Evolutionary conservation across 139 green algal species (phyloP).

Genomic region (Yamagishiella unicocca): DNA sequence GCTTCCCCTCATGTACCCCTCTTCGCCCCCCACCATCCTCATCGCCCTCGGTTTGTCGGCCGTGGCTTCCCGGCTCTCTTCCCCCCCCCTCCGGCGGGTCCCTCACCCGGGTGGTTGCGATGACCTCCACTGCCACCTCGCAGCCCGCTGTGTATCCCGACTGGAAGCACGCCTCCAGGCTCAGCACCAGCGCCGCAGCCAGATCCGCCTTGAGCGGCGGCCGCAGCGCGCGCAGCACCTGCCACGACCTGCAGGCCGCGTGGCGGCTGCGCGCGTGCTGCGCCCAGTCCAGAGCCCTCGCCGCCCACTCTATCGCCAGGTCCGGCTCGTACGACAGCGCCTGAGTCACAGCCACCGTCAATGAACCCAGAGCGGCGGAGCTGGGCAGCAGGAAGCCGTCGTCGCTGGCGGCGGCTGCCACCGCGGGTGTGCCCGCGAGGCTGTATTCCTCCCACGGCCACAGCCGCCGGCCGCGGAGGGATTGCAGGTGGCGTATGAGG

Average conservation of each 20-base stretch:
- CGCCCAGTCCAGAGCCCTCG: conserved; percentile 78
- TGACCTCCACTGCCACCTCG: conserved; percentile 46
- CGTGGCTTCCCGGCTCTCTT: background rate
- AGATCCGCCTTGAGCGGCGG: conserved; percentile 75
- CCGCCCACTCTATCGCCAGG: background rate
- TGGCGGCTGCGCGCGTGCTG: conserved; percentile 75
- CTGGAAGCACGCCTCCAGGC: conserved; percentile 83
- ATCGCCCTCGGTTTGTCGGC: too few species aligned
- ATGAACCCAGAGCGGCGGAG: conserved; percentile 36
- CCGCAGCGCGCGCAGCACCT: conserved; percentile 84
- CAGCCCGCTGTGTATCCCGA: background rate
- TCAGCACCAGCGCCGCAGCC: conserved; percentile 78
- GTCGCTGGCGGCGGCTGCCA: conserved; percentile 26
- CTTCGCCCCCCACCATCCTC: too few species aligned
- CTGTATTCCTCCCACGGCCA: conserved; percentile 80
- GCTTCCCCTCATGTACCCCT: too few species aligned
- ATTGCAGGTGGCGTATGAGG: conserved; percentile 77
- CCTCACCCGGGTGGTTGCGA: conserved; percentile 25
- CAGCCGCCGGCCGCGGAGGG: conserved; percentile 77
- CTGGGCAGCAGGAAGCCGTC: conserved; percentile 35
- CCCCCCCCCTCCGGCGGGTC: background rate
- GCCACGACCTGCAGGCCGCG: conserved; percentile 79
- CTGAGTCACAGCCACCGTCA: conserved; percentile 63
- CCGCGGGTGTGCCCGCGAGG: background rate
- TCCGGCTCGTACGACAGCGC: conserved; percentile 49